Evolutionary conservation across 768 basidiomycete genomes (phyloP).

Genomic region (Mycena vitilis): DNA sequence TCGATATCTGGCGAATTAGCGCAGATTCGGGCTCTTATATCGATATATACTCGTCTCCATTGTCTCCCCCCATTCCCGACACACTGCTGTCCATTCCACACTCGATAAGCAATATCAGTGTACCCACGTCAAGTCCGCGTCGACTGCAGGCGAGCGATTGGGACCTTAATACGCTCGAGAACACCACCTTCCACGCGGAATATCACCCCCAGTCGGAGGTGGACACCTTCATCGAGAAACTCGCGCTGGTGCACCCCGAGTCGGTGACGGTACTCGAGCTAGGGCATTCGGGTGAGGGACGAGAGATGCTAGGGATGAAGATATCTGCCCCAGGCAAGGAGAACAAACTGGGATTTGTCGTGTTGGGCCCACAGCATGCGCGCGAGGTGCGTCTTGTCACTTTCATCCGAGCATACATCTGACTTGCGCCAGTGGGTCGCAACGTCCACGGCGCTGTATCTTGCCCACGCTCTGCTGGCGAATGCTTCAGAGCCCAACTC

Average conservation of each 20-base stretch:
- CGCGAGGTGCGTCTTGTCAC: conserved; percentile 64
- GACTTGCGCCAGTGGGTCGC: conserved; percentile 75
- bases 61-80: conserved; percentile 34
- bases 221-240: conserved; percentile 60
- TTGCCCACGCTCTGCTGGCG: conserved; percentile 76
- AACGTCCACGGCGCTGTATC: conserved; percentile 76
- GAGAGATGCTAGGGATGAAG: conserved; percentile 67
- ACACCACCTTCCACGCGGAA: conserved; percentile 52
- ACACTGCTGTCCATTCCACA: conserved; percentile 31
- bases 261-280: conserved; percentile 57
- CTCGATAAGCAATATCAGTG: conserved; percentile 19
- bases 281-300: conserved; percentile 68
- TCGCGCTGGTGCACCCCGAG: conserved; percentile 61
- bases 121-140: conserved; percentile 14
- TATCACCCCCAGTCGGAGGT: conserved; percentile 71
- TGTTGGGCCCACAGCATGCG: conserved; percentile 81
- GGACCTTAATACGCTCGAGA: conserved; percentile 48
- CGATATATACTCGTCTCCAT: conserved; percentile 59
- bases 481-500: conserved; percentile 59
- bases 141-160: conserved; percentile 38
- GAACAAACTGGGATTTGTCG: conserved; percentile 67
- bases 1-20: conserved; percentile 65
- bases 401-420: not conserved
- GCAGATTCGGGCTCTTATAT: conserved; percentile 49
- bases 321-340: conserved; percentile 48